Evolutionary conservation across 2,329 filamentous ascomycete genomes (phyloP).

Genomic region (Colletotrichum caudatum): DNA sequence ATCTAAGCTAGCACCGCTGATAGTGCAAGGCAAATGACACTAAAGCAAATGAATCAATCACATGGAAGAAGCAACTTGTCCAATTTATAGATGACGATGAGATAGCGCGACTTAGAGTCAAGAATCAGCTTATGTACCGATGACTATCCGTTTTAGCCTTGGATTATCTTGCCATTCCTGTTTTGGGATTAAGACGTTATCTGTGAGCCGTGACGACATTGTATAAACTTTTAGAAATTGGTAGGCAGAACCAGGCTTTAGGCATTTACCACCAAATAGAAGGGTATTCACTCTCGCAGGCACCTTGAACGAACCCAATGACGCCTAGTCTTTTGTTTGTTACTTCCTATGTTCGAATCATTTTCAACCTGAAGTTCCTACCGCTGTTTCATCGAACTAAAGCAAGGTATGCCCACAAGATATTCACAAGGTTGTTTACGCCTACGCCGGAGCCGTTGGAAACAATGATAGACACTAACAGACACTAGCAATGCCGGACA

Average conservation of each 20-base stretch:
- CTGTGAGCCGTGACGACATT: not conserved
- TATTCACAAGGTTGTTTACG: conserved; percentile 58
- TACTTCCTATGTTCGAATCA: conserved; percentile 61
- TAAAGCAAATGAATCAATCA: too few species aligned
- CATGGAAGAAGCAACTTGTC: not conserved
- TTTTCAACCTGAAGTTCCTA: conserved; percentile 58
- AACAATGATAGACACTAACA: conserved; percentile 60
- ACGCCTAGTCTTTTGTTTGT: conserved; percentile 58
- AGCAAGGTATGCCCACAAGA: conserved; percentile 55
- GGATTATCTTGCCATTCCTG: too few species aligned
- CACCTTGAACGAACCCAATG: conserved; percentile 61
- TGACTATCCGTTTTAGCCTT: too few species aligned
- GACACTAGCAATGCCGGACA: conserved; percentile 47
- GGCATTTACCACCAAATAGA: conserved; percentile 45
- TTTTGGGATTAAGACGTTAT: not conserved
- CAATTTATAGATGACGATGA: fast-evolving
- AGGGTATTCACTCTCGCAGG: conserved; percentile 57
- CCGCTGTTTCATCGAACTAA: conserved; percentile 59
- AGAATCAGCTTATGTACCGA: not conserved
- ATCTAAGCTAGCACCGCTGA: too few species aligned
- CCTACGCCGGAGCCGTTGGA: conserved; percentile 57
- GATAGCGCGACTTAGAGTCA: conserved; percentile 20
- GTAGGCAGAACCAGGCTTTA: conserved; percentile 20
- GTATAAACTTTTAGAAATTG: not conserved
- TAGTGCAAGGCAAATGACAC: not conserved